A percentile compares a stretch with the other conserved stretches of the same genome.
phyloP scores from a whole-genome alignment of 139 green algal genomes.

The Chlamydomonas sphaeroides region DNA sequence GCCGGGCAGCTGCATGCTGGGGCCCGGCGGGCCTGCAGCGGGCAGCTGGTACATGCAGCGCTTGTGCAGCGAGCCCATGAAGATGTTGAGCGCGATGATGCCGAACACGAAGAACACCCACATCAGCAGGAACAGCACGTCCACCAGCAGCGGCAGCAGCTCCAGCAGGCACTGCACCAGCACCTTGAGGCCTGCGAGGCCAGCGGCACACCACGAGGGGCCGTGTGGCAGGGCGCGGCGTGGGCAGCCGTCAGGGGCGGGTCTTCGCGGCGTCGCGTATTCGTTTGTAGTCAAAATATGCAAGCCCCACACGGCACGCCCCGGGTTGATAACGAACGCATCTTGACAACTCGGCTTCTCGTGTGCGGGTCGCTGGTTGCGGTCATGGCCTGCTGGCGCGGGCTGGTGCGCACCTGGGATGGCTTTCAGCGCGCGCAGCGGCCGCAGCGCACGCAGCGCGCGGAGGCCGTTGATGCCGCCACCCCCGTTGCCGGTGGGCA shows the following conservation, averaged over 20 bases:
- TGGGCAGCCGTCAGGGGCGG: too few species aligned
- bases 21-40: too few species aligned
- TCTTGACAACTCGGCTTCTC: too few species aligned
- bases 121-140: conserved; percentile 58
- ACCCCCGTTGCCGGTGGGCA: conserved; percentile 12
- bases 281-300: too few species aligned
- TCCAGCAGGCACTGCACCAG: conserved; percentile 58
- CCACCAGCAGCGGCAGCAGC: conserved; percentile 55
- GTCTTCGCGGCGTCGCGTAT: too few species aligned
- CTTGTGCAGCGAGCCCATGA: conserved; percentile 39
- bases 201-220: not conserved
- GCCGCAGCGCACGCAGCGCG: conserved; percentile 54
- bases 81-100: conserved; percentile 59
- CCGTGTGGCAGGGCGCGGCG: too few species aligned
- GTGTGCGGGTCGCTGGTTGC: too few species aligned
- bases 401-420: conserved; percentile 42
- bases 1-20: too few species aligned
- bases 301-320: too few species aligned
- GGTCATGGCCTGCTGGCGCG: too few species aligned
- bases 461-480: conserved; percentile 46
- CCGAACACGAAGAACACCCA: conserved; percentile 63
- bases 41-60: not conserved
- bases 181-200: conserved; percentile 26
- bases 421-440: conserved; percentile 44
- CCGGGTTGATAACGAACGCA: too few species aligned